A percentile compares a stretch with the other conserved stretches of the same genome.
Conservation (phyloP, 163 green algal species). For the Coccomyxa subellipsoidea region DNA sequence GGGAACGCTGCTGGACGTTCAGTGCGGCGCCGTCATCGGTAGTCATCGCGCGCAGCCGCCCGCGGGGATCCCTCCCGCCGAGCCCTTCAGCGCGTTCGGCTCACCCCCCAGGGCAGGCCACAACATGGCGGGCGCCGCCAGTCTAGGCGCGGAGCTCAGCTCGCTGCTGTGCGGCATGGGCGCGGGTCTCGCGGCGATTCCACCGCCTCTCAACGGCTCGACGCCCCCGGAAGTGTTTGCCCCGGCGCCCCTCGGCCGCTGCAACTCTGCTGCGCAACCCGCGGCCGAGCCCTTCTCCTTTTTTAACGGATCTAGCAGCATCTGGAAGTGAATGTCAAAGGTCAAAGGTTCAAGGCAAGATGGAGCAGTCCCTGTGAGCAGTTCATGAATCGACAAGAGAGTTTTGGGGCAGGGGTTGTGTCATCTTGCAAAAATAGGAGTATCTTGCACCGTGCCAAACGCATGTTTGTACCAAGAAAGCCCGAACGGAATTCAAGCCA, state of each 20-base stretch:
- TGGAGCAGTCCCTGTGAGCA: too few relatives aligned
- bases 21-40: neutral
- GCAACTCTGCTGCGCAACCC: too few relatives aligned
- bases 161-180: neutral
- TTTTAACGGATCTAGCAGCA: neutral
- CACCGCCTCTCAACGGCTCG: neutral
- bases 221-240: neutral
- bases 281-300: neutral
- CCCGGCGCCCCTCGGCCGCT: too few relatives aligned
- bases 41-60: neutral
- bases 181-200: neutral
- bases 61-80: too few relatives aligned
- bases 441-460: neutral
- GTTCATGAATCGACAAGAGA: too few relatives aligned
- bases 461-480: neutral
- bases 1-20: neutral
- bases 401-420: too few relatives aligned
- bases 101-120: neutral
- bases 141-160: neutral
- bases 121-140: neutral
- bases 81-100: neutral
- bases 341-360: too few relatives aligned
- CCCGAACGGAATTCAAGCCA: too few relatives aligned
- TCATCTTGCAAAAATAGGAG: neutral
- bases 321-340: neutral